phyloP scores from a whole-genome alignment of 2,329 filamentous ascomycete species.

The Fusarium sp. region DNA sequence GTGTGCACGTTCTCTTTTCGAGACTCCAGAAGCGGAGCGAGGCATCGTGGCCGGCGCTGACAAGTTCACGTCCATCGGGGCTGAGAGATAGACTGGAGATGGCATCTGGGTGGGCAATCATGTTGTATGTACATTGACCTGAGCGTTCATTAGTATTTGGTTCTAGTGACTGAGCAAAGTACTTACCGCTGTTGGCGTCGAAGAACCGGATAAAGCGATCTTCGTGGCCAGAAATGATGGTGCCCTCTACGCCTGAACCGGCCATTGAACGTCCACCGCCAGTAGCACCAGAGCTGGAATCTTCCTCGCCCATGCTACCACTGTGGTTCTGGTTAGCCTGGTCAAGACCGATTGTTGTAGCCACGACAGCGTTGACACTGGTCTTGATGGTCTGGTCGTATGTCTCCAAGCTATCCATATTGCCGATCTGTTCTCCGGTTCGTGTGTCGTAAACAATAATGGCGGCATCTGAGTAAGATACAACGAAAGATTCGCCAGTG shows the following conservation, averaged over 20 bases:
- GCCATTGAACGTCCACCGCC: conserved; percentile 73
- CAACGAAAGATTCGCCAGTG: conserved; percentile 89
- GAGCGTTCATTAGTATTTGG: conserved; percentile 24
- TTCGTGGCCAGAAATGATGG: conserved; percentile 96
- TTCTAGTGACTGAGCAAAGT: conserved; percentile 51
- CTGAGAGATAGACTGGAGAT: conserved; percentile 93
- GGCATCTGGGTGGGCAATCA: conserved; percentile 94
- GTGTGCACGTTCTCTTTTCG: conserved; percentile 93
- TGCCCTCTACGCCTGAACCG: conserved; percentile 86
- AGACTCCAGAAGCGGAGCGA: conserved; percentile 97
- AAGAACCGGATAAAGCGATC: conserved; percentile 97
- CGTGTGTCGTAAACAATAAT: conserved; percentile 93
- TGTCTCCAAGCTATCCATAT: conserved; percentile 94
- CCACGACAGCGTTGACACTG: conserved; percentile 91
- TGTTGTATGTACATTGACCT: conserved; percentile 99
- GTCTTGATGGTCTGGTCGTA: conserved; percentile 85
- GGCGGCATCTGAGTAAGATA: conserved; percentile 90
- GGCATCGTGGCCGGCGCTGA: conserved; percentile 95
- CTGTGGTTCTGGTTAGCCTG: conserved; percentile 68
- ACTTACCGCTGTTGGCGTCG: conserved; percentile 97
- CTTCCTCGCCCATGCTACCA: conserved; percentile 75
- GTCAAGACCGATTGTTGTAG: conserved; percentile 85
- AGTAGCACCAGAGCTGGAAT: conserved; percentile 81
- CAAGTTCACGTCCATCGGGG: conserved; percentile 92
- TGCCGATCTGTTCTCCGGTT: conserved; percentile 89